Evolutionary conservation across 2,329 filamentous ascomycete genomes (phyloP), one percentile per base, ranked within the genome.

Genomic region (Grosmannia penicillata): DNA sequence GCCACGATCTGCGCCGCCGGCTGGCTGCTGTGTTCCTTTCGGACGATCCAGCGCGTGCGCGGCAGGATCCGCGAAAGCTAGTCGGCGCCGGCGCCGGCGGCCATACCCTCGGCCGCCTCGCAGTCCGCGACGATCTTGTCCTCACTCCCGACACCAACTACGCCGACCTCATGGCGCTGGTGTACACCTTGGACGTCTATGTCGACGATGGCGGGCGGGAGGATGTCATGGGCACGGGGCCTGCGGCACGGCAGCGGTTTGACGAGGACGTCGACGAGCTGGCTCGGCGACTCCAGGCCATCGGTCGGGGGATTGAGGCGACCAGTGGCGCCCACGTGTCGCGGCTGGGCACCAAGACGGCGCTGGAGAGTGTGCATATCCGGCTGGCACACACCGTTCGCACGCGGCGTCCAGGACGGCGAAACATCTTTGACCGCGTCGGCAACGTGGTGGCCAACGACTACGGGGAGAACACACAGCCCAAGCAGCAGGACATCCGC

Each of bases 261-360:
- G 83, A 95, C 51, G 56, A 60, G 6, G 65, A 75, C 10, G 63
- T 94, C 25, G 86, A 94, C 55, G 61, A 59, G 18, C 63, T 94
- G 5, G 66, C 73, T 1, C 57, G 59, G 15, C 63, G 62, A 25
- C 62, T 93, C 37, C 73, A 77, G 45, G 54, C 58, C 14, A 59
- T 76, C 24, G 66, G 65, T 56, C 61, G 63, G 41, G 68, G 68
- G 28, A 93, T 93, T 49, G 70, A 78, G 42, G 82, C 86, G 50
- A 70, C 77, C 1, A 83, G 82, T 29, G 79, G 83, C 32, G 75
- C 75, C 18, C 75, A 81, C 49, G 65, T 91, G 41, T 69, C 71
- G 14, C 71, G 82, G 23, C 80, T 82, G 23, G 76, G 93, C 51
- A 75, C 82, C 11, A 94, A 93, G 57, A 75, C 76, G 38, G 67